A percentile compares a stretch with the other conserved stretches of the same genome.
Conservation (phyloP, 306 rosid genomes). For the Vicia sativa region DNA sequence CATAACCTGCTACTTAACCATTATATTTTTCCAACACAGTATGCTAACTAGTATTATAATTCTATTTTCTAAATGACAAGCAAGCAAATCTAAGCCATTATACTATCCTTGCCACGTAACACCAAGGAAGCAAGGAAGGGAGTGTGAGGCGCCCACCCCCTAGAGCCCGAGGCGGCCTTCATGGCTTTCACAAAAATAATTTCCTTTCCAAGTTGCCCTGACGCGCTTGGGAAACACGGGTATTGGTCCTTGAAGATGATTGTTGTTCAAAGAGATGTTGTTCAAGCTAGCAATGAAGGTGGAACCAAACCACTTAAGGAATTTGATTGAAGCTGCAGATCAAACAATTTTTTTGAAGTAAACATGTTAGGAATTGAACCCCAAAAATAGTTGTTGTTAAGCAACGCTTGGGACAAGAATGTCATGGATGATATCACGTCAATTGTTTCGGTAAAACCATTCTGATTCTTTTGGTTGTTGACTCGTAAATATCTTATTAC, state of each 20-base stretch:
- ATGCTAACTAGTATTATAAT: no score
- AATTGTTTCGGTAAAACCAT: neutral
- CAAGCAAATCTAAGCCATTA: no score
- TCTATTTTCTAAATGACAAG: no score
- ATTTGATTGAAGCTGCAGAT: neutral
- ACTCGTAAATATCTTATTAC: neutral
- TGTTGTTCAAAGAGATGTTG: constrained; percentile 59
- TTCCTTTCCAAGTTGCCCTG: constrained; percentile 41
- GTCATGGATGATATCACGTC: neutral
- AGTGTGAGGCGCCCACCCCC: no score
- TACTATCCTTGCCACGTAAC: no score
- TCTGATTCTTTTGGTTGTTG: neutral
- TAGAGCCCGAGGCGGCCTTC: no score
- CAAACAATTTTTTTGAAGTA: neutral
- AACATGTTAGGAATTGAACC: neutral
- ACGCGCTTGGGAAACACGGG: constrained; percentile 55
- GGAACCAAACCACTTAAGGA: constrained; percentile 47
- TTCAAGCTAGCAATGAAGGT: constrained; percentile 44
- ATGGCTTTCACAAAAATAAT: constrained; percentile 69
- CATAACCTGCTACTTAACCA: no score
- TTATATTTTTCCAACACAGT: no score
- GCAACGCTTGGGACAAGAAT: neutral
- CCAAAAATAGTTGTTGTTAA: neutral
- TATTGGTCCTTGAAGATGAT: constrained; percentile 63
- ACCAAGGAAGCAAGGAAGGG: no score